Evolutionary conservation across 306 rosid species (phyloP), one percentile per base, ranked within the genome.

Genomic region (Pachyrhizus erosus): DNA sequence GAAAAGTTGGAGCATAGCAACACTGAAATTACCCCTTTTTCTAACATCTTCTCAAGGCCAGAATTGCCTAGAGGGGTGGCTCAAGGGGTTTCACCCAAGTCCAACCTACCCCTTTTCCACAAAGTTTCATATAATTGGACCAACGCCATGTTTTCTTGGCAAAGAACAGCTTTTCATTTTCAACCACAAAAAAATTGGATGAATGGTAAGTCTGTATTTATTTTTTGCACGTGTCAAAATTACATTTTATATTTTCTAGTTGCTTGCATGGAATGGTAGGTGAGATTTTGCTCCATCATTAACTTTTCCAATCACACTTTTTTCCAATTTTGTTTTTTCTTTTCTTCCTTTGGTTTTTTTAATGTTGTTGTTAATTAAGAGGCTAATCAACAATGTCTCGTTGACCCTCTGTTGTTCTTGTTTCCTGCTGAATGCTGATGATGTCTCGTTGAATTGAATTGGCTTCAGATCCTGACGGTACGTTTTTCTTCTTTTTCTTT

Each of bases 391-490:
- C 2, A 49, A 17, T 80, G 40, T 71, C 1, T 60, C 13, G 2
- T 57, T 64, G 70, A 15, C 34, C 9, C 51, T 11, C n/a, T 70
- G 52, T 27, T 43, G 7, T 20, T 58, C 45, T 34, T 81, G 18
- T 9, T 84, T 40, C 31, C 2, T 8, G 62, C 73, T 75, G 37
- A 26, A 2, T 8, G 62, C 73, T 75, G 37, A 26, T 62, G 5
- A 5, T 21, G 29, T 76, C 77, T 73, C 68, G 15, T 2, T 55
- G 67, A 23, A 70, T 2, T 55, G 67, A 23, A 70, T 70, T 77
- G 73, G 26, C 89, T 75, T 77, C 96, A 94, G 98, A 94, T 89
- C 98, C 98, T 27, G 8, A 89, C 51, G 98, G 98, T 94, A 92
- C 4, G 91, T 85, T 5, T 18, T 7, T 15, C 7, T 45, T 72